phyloP scores from a whole-genome alignment of 495 filamentous ascomycete genomes.

The Aspergillus biplanus region DNA sequence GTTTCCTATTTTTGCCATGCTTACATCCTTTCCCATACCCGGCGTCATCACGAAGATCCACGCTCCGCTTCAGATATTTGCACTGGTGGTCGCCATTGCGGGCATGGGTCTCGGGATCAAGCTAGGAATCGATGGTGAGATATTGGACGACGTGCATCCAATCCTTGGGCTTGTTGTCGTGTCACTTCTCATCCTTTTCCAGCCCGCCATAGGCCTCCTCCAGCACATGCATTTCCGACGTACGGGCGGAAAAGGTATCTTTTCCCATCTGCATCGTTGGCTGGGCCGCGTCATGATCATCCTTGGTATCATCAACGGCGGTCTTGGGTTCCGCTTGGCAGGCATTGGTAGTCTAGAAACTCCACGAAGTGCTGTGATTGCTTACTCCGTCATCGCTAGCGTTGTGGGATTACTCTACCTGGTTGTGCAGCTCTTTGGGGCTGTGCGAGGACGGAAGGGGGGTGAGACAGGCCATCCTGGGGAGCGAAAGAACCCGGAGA shows the following conservation, averaged over 20 bases:
- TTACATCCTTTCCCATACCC: constrained; percentile 39
- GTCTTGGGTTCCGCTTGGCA: constrained; percentile 63
- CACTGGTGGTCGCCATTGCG: constrained; percentile 57
- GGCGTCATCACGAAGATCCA: constrained; percentile 47
- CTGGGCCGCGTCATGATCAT: constrained; percentile 77
- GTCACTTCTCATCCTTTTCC: constrained; percentile 54
- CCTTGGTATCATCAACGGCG: constrained; percentile 70
- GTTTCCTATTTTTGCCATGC: constrained; percentile 51
- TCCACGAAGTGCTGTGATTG: constrained; percentile 48
- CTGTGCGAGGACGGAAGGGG: neutral
- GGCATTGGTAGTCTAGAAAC: constrained; percentile 23
- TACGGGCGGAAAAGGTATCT: constrained; percentile 45
- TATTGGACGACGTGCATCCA: constrained; percentile 32
- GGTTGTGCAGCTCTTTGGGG: constrained; percentile 21
- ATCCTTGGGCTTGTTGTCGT: constrained; percentile 64
- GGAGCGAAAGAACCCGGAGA: too few species aligned
- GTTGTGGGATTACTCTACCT: constrained; percentile 54
- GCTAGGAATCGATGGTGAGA: constrained; percentile 32
- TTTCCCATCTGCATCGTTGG: constrained; percentile 77
- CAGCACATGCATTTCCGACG: constrained; percentile 63
- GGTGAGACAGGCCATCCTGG: too few species aligned
- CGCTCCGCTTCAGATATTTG: constrained; percentile 58
- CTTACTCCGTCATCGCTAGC: constrained; percentile 63
- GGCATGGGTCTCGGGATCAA: constrained; percentile 65
- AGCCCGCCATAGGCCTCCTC: constrained; percentile 62